Evolutionary conservation across 1,284 basidiomycete species (phyloP), one percentile per base, ranked within the genome.

Genomic region (Boletus sp.): DNA sequence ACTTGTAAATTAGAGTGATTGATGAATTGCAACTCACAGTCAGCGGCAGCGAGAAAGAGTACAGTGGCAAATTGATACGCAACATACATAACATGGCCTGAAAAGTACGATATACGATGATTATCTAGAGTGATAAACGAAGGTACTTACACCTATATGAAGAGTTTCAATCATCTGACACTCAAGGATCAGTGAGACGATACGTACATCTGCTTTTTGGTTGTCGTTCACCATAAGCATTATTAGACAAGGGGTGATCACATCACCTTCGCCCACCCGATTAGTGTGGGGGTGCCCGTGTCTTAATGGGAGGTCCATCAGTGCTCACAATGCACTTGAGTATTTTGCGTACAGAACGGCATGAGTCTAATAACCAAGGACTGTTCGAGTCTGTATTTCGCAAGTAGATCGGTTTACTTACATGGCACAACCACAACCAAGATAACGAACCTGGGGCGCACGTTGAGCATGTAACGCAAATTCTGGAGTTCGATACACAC

Each of bases 371-470:
- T 25, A 33, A 33, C 25, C 40, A 25, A 30, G 21, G 23, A 9
- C 6, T 21, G 19, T n/a, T 19, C 28, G 21, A 40, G 19, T 19
- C 38, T 8, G 38, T 8, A 19, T n/a, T 30, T 40, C 10, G 7
- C 4, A 30, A 25, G 17, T 33, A 4, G 5, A 25, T 14, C 19
- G 0, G 38, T 21, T 11, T 16, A 52, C 60, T 47, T n/a, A 58
- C 61, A 63, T 23, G 10, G 37, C 43, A 14, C 21, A 46, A 38
- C 40, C 58, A 30, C 40, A 30, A 16, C 62, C 62, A 35, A 61
- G 23, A 49, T 64, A 64, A 25, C 62, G 62, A 13, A 64, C 50
- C 62, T 64, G 5, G 13, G 25, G 33, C 6, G 10, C 19, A 30
- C 3, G 27, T 27, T 38, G 9, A 60, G 30, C 19, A 33, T 21